These are phyloP conservation scores for Hibiscus trionum DNA, from an alignment of 345 rosid genomes.

Conservation along the genomic window DNA sequence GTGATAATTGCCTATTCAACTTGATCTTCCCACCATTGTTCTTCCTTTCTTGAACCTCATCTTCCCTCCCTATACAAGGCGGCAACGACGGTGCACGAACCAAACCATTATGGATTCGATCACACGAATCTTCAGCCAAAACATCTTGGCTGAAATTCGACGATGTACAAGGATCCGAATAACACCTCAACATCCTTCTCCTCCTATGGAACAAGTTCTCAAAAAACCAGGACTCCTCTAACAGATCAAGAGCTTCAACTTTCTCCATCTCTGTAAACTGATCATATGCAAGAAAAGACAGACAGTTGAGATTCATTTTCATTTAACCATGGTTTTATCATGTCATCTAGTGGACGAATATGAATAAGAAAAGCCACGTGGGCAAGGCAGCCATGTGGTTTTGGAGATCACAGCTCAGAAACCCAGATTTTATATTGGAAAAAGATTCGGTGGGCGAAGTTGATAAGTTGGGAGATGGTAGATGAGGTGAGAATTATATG, in stretches of 20 bases:
- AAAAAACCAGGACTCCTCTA: constrained; percentile 68
- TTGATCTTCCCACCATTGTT: constrained; percentile 8
- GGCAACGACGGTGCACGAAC: constrained; percentile 31
- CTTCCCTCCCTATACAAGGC: constrained; percentile 23
- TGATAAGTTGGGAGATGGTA: neutral
- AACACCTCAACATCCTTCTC: constrained; percentile 41
- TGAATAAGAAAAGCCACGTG: neutral
- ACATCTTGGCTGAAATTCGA: constrained; percentile 22
- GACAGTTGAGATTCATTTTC: neutral
- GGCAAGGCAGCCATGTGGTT: neutral
- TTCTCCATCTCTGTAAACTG: constrained; percentile 2
- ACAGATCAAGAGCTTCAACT: constrained; percentile 36
- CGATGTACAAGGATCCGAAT: constrained; percentile 56
- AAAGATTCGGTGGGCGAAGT: neutral
- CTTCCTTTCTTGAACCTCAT: constrained; percentile 18
- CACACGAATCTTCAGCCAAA: constrained; percentile 19
- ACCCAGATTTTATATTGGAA: neutral
- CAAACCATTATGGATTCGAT: constrained; percentile 14
- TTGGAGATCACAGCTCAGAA: neutral
- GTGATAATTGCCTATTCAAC: constrained; percentile 38
- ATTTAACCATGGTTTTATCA: neutral
- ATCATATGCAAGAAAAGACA: neutral
- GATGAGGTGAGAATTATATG: no score
- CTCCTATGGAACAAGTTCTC: constrained; percentile 32
- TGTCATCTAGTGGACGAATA: neutral